Evolutionary conservation across 2,329 filamentous ascomycete species (phyloP).

Genomic region (Conoideocrella luteorostrata): DNA sequence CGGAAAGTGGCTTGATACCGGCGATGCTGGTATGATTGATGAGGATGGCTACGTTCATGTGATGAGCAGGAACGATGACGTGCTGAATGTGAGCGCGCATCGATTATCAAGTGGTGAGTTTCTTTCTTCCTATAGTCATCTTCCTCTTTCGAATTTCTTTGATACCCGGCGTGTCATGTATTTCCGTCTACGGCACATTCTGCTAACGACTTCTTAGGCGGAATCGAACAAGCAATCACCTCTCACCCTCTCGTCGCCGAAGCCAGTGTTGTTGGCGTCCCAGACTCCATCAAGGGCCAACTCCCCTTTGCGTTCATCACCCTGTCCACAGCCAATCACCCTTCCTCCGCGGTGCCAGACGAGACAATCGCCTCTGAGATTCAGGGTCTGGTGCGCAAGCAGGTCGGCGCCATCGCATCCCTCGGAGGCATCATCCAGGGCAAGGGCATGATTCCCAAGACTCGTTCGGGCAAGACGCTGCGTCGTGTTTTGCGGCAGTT

Average conservation of each 20-base stretch:
- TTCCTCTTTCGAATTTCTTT: not conserved
- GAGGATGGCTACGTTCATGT: slow-evolving; percentile 60
- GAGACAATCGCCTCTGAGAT: slow-evolving; percentile 50
- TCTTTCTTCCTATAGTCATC: not conserved
- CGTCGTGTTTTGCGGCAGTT: slow-evolving; percentile 75
- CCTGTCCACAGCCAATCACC: slow-evolving; percentile 40
- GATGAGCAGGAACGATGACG: slow-evolving; percentile 68
- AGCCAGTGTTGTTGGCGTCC: slow-evolving; percentile 79
- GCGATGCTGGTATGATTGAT: slow-evolving; percentile 84
- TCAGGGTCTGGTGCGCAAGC: slow-evolving; percentile 64
- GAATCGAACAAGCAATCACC: slow-evolving; percentile 86
- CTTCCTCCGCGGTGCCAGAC: slow-evolving; percentile 43
- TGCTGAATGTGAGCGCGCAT: slow-evolving; percentile 94
- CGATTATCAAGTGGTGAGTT: slow-evolving; percentile 73
- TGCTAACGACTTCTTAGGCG: slow-evolving; percentile 54
- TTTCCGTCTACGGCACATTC: too few species aligned
- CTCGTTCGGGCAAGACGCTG: slow-evolving; percentile 84
- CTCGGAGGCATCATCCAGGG: slow-evolving; percentile 83
- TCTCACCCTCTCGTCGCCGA: slow-evolving; percentile 74
- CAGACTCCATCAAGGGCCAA: slow-evolving; percentile 81
- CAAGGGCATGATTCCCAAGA: slow-evolving; percentile 84
- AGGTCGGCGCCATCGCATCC: slow-evolving; percentile 82
- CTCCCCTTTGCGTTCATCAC: slow-evolving; percentile 85
- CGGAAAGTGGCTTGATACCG: slow-evolving; percentile 83
- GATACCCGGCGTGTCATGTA: not conserved